These are phyloP conservation scores for Purshia tridentata DNA, from an alignment of 306 rosid genomes.

Conservation along the genomic window DNA sequence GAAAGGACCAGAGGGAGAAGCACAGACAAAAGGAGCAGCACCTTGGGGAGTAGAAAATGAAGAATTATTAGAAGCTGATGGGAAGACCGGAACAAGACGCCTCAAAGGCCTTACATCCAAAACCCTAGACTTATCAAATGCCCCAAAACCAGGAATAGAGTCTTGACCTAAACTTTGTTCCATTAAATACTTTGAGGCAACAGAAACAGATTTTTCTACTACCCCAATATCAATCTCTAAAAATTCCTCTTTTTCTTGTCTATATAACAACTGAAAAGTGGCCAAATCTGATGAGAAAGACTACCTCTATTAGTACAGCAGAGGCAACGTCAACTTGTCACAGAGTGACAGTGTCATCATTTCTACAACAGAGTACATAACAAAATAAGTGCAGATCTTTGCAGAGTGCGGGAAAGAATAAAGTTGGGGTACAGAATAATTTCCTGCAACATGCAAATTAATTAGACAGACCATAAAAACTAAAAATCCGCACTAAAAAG, in stretches of 20 bases:
- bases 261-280: background rate
- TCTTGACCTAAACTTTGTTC: conserved; percentile 63
- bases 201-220: conserved; percentile 18
- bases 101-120: conserved; percentile 81
- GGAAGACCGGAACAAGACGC: conserved; percentile 74
- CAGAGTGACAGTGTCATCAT: background rate
- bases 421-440: conserved; percentile 11
- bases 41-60: conserved; percentile 64
- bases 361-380: conserved; percentile 10
- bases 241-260: background rate
- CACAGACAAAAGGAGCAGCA: conserved; percentile 83
- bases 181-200: conserved; percentile 45
- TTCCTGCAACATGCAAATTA: conserved; percentile 54
- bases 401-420: conserved; percentile 16
- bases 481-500: background rate
- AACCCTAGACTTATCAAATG: conserved; percentile 83
- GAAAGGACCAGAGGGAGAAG: conserved; percentile 85
- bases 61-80: conserved; percentile 59
- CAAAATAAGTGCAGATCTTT: background rate
- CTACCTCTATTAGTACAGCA: background rate
- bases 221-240: background rate
- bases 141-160: conserved; percentile 44
- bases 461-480: conserved; percentile 10
- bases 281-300: background rate
- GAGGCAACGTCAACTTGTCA: background rate